phyloP scores from a whole-genome alignment of 352 stramenopile species.

The Lagenidium sp. region DNA sequence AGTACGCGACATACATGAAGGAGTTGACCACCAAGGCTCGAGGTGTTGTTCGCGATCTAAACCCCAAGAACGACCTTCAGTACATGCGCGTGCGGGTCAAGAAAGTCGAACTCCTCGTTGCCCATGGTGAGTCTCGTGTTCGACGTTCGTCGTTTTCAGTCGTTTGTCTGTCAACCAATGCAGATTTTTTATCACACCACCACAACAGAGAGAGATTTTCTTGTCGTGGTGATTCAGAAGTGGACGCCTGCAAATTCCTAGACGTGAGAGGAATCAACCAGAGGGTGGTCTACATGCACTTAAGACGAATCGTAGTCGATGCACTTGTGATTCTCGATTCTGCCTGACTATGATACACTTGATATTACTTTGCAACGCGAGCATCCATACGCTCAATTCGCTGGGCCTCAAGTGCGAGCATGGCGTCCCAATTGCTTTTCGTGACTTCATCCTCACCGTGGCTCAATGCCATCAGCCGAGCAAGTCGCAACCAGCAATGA shows the following conservation, averaged over 20 bases:
- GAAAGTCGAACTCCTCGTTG: constrained; percentile 90
- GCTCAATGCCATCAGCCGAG: constrained; percentile 61
- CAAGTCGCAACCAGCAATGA: constrained; percentile 65
- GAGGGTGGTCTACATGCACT: too few species aligned
- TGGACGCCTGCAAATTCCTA: constrained; percentile 71
- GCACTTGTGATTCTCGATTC: neutral
- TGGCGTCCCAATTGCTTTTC: constrained; percentile 37
- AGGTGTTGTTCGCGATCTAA: constrained; percentile 90
- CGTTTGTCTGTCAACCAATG: too few species aligned
- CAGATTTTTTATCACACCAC: too few species aligned
- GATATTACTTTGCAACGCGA: too few species aligned
- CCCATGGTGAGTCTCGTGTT: constrained; percentile 52
- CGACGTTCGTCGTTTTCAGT: neutral
- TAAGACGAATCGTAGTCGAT: neutral
- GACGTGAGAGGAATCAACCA: too few species aligned
- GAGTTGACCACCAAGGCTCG: constrained; percentile 86
- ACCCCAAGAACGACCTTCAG: constrained; percentile 92
- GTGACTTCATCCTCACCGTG: constrained; percentile 41
- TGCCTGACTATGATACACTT: too few species aligned
- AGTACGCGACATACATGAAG: constrained; percentile 89
- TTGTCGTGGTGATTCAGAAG: constrained; percentile 92
- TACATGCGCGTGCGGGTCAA: constrained; percentile 92
- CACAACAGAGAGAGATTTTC: constrained; percentile 82
- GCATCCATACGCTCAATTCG: constrained; percentile 22
- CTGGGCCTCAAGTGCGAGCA: constrained; percentile 44